Evolutionary conservation across 192 early-diverging fungal genomes (phyloP).

Genomic region (Mortierella alpina): DNA sequence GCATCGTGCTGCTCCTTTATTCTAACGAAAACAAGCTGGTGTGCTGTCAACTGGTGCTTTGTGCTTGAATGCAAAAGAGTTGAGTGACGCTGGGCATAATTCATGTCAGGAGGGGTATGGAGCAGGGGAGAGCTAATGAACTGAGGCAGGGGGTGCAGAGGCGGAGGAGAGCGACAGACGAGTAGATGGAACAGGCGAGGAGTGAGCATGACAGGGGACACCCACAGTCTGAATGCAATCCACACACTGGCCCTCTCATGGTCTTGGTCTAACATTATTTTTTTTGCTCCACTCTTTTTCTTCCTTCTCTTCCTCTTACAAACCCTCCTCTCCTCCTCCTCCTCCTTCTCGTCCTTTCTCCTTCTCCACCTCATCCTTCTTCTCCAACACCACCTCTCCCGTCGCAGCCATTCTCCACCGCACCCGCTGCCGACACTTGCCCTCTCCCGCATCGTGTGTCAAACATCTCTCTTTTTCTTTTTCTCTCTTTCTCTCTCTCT

Average conservation of each 20-base stretch:
- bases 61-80: too few species aligned
- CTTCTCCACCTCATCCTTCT: neutral
- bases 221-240: neutral
- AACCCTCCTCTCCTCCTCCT: neutral
- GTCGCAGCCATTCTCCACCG: neutral
- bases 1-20: too few species aligned
- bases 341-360: neutral
- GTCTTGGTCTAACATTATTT: neutral
- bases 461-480: neutral
- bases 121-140: neutral
- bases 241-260: neutral
- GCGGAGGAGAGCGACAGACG: neutral
- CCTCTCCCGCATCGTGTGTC: neutral
- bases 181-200: neutral
- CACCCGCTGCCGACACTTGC: neutral
- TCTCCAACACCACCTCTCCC: neutral
- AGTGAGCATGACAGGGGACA: too few species aligned
- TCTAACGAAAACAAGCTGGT: too few species aligned
- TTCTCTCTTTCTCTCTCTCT: neutral
- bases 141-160: constrained; percentile 2
- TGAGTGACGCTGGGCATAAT: too few species aligned
- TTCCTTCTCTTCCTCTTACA: neutral
- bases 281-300: neutral
- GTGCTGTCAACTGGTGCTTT: too few species aligned
- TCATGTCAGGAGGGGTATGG: neutral